Conservation (phyloP, 495 filamentous ascomycete species). For the Xylaria curta region DNA sequence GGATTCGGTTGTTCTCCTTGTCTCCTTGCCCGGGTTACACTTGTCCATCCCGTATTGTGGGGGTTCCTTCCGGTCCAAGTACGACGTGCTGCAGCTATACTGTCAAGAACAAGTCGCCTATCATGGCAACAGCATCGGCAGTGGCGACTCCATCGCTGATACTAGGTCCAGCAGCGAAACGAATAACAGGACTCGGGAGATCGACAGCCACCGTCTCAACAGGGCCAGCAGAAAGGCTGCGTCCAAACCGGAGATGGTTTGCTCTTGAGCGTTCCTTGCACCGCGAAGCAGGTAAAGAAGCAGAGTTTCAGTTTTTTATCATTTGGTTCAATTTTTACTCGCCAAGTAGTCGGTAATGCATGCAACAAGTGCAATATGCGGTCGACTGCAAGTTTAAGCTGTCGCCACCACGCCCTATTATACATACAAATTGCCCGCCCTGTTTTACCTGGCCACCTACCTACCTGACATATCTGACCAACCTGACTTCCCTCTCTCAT, state of each 20-base stretch:
- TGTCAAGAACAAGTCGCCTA: background rate
- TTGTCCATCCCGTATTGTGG: background rate
- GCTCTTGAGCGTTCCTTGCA: slow-evolving; percentile 4
- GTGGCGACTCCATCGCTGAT: slow-evolving; percentile 11
- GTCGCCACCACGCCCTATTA: background rate
- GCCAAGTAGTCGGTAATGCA: background rate
- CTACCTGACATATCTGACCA: background rate
- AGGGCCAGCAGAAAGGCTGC: background rate
- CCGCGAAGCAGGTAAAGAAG: slow-evolving; percentile 11
- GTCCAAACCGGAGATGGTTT: slow-evolving; percentile 1
- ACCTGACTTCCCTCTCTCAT: background rate
- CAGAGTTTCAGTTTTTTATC: background rate
- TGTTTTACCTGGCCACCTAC: background rate
- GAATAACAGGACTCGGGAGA: slow-evolving; percentile 17
- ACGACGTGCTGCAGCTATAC: background rate
- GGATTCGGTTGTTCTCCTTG: background rate
- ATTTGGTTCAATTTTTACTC: background rate
- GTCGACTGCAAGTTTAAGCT: background rate
- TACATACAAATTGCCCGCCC: too few species aligned
- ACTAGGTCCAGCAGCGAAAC: slow-evolving; percentile 19
- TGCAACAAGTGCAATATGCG: background rate
- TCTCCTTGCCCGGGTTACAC: background rate
- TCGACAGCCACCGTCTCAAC: background rate
- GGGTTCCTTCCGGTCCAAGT: background rate
- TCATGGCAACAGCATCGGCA: slow-evolving; percentile 20